Evolutionary conservation across 495 filamentous ascomycete species (phyloP).

Genomic region (Neurospora discreta): DNA sequence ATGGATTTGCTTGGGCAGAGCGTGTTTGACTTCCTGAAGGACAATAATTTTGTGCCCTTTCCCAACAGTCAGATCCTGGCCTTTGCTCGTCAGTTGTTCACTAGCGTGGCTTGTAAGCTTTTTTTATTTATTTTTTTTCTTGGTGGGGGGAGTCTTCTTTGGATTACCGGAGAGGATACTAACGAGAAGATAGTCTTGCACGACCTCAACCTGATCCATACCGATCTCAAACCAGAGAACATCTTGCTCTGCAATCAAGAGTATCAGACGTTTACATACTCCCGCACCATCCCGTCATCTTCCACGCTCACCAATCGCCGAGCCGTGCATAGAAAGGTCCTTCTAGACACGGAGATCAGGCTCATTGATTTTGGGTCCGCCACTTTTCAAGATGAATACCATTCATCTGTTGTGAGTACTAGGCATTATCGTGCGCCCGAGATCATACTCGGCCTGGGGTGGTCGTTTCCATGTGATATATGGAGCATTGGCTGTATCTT

Average conservation of each 20-base stretch:
- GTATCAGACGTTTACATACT: slow-evolving; percentile 96
- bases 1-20: slow-evolving; percentile 93
- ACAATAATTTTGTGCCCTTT: slow-evolving; percentile 88
- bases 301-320: slow-evolving; percentile 64
- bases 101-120: slow-evolving; percentile 94
- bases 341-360: slow-evolving; percentile 91
- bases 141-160: neutral
- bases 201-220: slow-evolving; percentile 95
- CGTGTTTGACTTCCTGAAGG: slow-evolving; percentile 96
- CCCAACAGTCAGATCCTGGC: slow-evolving; percentile 98
- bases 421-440: slow-evolving; percentile 94
- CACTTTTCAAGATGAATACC: slow-evolving; percentile 97
- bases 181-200: slow-evolving; percentile 60
- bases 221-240: slow-evolving; percentile 96
- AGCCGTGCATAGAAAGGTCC: slow-evolving; percentile 74
- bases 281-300: slow-evolving; percentile 85
- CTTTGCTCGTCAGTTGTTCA: slow-evolving; percentile 90
- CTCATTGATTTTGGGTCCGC: slow-evolving; percentile 97
- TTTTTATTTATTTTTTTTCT: neutral
- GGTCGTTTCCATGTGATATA: slow-evolving; percentile 96
- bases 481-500: slow-evolving; percentile 99
- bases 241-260: slow-evolving; percentile 82
- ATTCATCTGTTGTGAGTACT: slow-evolving; percentile 93
- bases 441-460: slow-evolving; percentile 92
- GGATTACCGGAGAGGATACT: slow-evolving; percentile 11